Evolutionary conservation across 2,329 filamentous ascomycete species (phyloP).

Genomic region (Parafenestella ontariensis): DNA sequence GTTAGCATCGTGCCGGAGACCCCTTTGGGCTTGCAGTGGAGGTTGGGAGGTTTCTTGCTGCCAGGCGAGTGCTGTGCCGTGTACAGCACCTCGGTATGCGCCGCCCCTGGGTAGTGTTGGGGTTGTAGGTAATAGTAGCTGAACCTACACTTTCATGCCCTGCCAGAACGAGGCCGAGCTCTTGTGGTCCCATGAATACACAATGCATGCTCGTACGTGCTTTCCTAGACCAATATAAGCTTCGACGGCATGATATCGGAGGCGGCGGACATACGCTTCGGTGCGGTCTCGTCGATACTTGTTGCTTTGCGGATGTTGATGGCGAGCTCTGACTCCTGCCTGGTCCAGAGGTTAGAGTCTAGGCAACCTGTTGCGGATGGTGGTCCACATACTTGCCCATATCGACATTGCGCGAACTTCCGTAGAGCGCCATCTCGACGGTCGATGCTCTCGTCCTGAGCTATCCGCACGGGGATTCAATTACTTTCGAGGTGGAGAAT

Average conservation of each 20-base stretch:
- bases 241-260: constrained; percentile 12
- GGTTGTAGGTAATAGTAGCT: constrained; percentile 1
- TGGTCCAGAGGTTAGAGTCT: constrained; percentile 25
- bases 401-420: constrained; percentile 62
- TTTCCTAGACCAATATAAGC: constrained; percentile 65
- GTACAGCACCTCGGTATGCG: background rate
- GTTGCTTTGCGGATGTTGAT: constrained; percentile 74
- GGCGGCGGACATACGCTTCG: constrained; percentile 62
- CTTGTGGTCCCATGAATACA: constrained; percentile 99
- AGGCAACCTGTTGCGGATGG: background rate
- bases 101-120: background rate
- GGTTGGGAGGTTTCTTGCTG: background rate
- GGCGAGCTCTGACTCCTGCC: constrained; percentile 69
- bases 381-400: constrained; percentile 64
- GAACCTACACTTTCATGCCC: constrained; percentile 91
- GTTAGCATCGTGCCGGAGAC: constrained; percentile 17
- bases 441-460: constrained; percentile 25
- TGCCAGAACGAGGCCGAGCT: constrained; percentile 95
- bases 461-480: constrained; percentile 16
- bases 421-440: constrained; percentile 48
- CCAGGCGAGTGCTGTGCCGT: background rate
- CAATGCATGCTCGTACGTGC: constrained; percentile 97
- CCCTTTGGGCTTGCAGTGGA: background rate
- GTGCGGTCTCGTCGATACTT: constrained; percentile 70
- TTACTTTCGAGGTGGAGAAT: background rate